Conservation (phyloP, 768 basidiomycete genomes). For the Tulasnella calospora region DNA sequence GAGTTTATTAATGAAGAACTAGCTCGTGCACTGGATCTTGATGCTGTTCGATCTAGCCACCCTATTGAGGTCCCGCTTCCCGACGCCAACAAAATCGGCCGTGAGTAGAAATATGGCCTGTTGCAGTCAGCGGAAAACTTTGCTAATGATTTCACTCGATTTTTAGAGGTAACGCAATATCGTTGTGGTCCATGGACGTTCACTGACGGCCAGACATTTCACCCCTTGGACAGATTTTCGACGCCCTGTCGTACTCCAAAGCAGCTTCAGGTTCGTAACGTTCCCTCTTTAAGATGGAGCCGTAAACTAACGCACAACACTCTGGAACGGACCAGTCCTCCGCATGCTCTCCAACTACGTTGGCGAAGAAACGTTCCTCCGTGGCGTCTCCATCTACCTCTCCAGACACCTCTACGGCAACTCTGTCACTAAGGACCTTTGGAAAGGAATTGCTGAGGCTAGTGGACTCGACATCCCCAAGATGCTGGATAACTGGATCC, state of each 20-base stretch:
- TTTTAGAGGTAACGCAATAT: background rate
- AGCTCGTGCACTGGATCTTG: constrained; percentile 69
- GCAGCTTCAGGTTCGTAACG: constrained; percentile 60
- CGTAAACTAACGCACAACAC: constrained; percentile 17
- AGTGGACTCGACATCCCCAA: constrained; percentile 66
- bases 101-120: constrained; percentile 41
- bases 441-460: constrained; percentile 75
- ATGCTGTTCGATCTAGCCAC: constrained; percentile 82
- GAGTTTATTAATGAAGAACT: constrained; percentile 74
- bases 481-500: constrained; percentile 76
- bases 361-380: constrained; percentile 84
- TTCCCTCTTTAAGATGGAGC: constrained; percentile 33
- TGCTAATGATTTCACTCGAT: background rate
- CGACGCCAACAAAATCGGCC: constrained; percentile 78
- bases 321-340: constrained; percentile 49
- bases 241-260: constrained; percentile 80
- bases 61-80: constrained; percentile 89
- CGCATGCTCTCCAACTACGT: constrained; percentile 89
- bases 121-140: background rate
- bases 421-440: constrained; percentile 78
- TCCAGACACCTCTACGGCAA: constrained; percentile 83
- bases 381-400: constrained; percentile 86
- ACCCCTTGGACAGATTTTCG: constrained; percentile 62
- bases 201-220: background rate
- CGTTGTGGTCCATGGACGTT: background rate